Base-by-base conservation (phyloP, 1,284 basidiomycete species). In the Mycena citricolor region DNA sequence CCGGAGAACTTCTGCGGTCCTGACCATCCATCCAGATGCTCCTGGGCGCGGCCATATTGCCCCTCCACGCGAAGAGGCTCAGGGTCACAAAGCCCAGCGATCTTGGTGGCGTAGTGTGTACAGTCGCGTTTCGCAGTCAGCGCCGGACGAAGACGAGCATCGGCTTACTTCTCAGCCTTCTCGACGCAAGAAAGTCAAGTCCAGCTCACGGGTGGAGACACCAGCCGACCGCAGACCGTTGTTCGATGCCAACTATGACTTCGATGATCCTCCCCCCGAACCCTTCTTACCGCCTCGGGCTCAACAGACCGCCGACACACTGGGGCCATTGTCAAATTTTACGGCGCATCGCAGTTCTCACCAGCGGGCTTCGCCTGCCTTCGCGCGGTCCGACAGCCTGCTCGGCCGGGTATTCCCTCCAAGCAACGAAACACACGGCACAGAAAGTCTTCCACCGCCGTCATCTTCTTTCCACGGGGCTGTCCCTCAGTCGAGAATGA, bases 81-180 rank as follows among this genome's bases (percentile, higher is more conserved):
- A 36, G 17, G 32, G 31, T 21, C 60, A 59, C 39, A 61, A 58
- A 29, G 50, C 52, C 1, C 67, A 68, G 34, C 58, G 63, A 8
- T 77, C 80, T 0, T 81, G 78, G 80, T 81, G 79, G 79, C 71
- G 71, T 16, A 68, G 61, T 29, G 55, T 77, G 5, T 81, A 81
- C 56, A 60, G 70, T 51, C 73, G 74, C 14, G 52, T 81, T 22
- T 80, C 79, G 3, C 74, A 75, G 39, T 61, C 69, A 4, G 65
- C 63, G 4, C 60, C 57, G 12, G 65, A 67, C 20, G 57, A 66
- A 25, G 59, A 61, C 12, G 59, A 63, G 7, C 39, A 38, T 25
- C 21, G 48, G 20, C 20, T 46, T 32, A 39, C 46, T 28, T 25
- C 41, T 1, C 29, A 30, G 17, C 52, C 49, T 5, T 46, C 48